Conservation (phyloP, 176 grass and related monocot genomes). For the Hordeum marinum region DNA sequence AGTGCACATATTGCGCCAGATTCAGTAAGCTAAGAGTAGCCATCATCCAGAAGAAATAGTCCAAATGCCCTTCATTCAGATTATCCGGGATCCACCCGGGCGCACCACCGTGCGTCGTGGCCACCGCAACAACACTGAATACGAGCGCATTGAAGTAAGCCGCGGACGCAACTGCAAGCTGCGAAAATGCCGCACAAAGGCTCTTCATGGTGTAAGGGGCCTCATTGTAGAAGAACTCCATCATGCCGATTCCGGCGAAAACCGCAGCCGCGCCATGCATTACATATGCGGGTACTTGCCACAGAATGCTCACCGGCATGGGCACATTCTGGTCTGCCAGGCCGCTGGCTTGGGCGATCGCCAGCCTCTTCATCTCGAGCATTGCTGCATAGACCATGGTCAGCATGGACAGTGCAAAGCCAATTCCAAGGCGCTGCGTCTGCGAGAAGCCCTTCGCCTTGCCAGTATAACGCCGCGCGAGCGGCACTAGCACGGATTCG, state of each 20-base stretch:
- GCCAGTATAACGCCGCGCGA: constrained; percentile 29
- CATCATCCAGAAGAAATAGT: constrained; percentile 12
- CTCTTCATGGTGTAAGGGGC: constrained; percentile 38
- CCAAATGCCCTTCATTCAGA: constrained; percentile 15
- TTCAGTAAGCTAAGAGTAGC: constrained; percentile 10
- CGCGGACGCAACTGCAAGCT: neutral
- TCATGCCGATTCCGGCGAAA: constrained; percentile 6
- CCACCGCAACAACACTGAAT: neutral
- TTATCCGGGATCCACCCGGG: neutral
- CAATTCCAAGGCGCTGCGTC: constrained; percentile 36
- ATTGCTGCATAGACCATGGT: constrained; percentile 32
- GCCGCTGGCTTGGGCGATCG: neutral
- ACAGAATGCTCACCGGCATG: constrained; percentile 15
- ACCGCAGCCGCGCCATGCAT: constrained; percentile 16
- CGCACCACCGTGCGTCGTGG: neutral
- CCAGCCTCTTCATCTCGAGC: constrained; percentile 32
- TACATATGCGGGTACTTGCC: neutral
- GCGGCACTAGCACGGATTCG: constrained; percentile 27
- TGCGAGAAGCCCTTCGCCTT: constrained; percentile 20
- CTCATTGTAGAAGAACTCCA: constrained; percentile 44
- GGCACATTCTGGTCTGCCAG: neutral
- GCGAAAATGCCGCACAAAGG: constrained; percentile 7
- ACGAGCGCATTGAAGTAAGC: neutral
- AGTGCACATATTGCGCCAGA: neutral
- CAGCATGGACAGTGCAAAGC: constrained; percentile 26